A percentile compares a stretch with the other conserved stretches of the same genome.
Conservation (phyloP, 768 basidiomycete species). For the Lactarius quietus region DNA sequence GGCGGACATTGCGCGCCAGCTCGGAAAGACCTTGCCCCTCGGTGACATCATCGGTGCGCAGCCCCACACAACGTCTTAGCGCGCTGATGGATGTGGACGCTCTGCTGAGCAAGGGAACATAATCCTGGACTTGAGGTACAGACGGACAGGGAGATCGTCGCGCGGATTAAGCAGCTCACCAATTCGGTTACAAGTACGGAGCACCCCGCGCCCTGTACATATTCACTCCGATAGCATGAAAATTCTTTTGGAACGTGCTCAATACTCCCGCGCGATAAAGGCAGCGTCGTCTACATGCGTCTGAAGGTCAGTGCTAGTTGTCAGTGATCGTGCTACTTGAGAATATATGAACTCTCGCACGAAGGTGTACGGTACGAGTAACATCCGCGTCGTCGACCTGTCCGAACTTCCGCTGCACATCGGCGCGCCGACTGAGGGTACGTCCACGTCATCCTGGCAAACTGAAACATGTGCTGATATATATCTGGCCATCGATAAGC, state of each 20-base stretch:
- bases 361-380: constrained; percentile 54
- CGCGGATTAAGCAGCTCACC: constrained; percentile 17
- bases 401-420: constrained; percentile 52
- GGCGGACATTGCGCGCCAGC: too few species aligned
- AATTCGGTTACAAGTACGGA: constrained; percentile 12
- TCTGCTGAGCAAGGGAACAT: constrained; percentile 29
- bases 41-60: constrained; percentile 29
- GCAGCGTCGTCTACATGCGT: constrained; percentile 49
- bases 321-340: neutral
- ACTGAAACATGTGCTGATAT: neutral
- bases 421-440: constrained; percentile 45
- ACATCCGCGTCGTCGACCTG: constrained; percentile 54
- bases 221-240: constrained; percentile 19
- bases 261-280: constrained; percentile 50
- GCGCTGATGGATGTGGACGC: neutral
- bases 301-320: constrained; percentile 37
- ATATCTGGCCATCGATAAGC: neutral
- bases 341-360: neutral
- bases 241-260: constrained; percentile 49
- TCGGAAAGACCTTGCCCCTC: constrained; percentile 29
- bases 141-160: constrained; percentile 31
- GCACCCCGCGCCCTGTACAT: neutral
- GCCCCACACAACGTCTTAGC: too few species aligned
- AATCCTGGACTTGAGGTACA: constrained; percentile 33
- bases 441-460: constrained; percentile 1